Evolutionary conservation across 2,329 filamentous ascomycete species (phyloP).

Genomic region (Colletotrichum costaricense): DNA sequence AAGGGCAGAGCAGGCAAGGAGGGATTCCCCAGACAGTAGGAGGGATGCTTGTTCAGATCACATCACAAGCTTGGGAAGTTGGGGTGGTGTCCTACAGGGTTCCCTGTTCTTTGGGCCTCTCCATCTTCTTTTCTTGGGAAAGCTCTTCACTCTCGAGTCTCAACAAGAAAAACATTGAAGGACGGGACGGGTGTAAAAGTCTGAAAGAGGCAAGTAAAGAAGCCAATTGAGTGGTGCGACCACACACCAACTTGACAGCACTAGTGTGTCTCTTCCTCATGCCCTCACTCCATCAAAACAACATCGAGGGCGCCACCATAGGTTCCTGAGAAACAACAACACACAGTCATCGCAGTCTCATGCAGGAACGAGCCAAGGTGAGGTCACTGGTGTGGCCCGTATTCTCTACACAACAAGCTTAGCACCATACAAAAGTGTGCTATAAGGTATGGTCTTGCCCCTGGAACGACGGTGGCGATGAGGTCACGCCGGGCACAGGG

Average conservation of each 20-base stretch:
- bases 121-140: conserved; percentile 9
- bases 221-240: conserved; percentile 3
- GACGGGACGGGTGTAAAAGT: not conserved
- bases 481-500: conserved; percentile 1
- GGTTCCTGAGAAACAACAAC: not conserved
- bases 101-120: not conserved
- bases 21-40: not conserved
- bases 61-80: not conserved
- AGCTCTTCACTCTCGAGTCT: not conserved
- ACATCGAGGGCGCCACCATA: not conserved
- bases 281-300: not conserved
- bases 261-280: not conserved
- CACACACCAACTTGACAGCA: conserved; percentile 2
- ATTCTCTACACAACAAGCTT: not conserved
- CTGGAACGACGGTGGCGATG: not conserved
- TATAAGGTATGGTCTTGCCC: not conserved
- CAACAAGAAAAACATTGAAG: not conserved
- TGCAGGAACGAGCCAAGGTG: conserved; percentile 16
- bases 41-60: conserved; percentile 12
- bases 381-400: conserved; percentile 15
- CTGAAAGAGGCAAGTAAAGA: conserved; percentile 17
- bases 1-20: not conserved
- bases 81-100: not conserved
- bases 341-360: not conserved
- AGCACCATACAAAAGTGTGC: not conserved